phyloP scores from a whole-genome alignment of 768 basidiomycete species.

The Coprinopsis cinerea region DNA sequence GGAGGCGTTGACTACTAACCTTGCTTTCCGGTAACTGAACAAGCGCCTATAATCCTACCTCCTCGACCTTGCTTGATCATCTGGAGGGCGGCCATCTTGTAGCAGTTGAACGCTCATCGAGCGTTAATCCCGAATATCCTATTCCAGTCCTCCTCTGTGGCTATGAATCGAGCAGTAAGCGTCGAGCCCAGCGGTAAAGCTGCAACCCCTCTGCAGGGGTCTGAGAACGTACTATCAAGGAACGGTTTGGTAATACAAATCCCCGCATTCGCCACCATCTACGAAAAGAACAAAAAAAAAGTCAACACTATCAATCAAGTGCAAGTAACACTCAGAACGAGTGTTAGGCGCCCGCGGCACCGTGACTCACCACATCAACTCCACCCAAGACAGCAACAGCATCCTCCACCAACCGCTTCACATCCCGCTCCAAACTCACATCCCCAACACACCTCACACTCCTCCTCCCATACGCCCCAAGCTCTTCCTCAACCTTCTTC shows the following conservation, averaged over 20 bases:
- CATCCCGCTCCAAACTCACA: conserved; percentile 35
- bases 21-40: conserved; percentile 25
- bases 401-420: conserved; percentile 32
- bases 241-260: conserved; percentile 17
- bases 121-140: conserved; percentile 43
- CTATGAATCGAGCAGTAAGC: conserved; percentile 22
- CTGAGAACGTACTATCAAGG: conserved; percentile 20
- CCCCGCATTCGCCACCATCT: conserved; percentile 46
- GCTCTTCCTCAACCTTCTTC: conserved; percentile 20
- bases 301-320: not conserved
- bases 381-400: conserved; percentile 31
- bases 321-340: not conserved
- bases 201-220: conserved; percentile 5
- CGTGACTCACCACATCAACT: conserved; percentile 39
- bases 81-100: conserved; percentile 55
- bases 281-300: not conserved
- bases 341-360: too few relatives aligned
- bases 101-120: conserved; percentile 55
- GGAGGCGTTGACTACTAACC: conserved; percentile 14
- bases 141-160: conserved; percentile 33
- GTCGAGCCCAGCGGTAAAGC: too few relatives aligned
- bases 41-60: conserved; percentile 49
- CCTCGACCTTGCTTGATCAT: conserved; percentile 53
- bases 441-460: conserved; percentile 26
- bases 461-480: conserved; percentile 22